Percentiles rank a stretch among this genome's conserved stretches.
Evolutionary conservation across 495 filamentous ascomycete species (phyloP).

Genomic region (Xylaria palmicola): DNA sequence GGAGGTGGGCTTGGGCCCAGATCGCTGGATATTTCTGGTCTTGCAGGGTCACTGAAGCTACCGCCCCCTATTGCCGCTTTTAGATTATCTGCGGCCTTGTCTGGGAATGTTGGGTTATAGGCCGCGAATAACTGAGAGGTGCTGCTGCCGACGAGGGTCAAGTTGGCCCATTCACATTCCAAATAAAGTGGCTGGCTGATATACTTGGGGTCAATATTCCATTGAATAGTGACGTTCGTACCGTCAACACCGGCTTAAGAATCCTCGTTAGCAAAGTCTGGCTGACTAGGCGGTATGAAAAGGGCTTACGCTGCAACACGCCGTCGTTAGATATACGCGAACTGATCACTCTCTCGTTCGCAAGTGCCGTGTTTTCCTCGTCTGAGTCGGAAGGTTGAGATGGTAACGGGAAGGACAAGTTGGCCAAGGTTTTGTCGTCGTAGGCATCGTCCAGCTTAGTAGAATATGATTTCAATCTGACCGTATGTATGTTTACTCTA

Average conservation of each 20-base stretch:
- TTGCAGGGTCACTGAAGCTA: background rate
- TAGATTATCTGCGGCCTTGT: background rate
- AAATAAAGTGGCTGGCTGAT: background rate
- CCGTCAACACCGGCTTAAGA: background rate
- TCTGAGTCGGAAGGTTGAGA: background rate
- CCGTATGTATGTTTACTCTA: background rate
- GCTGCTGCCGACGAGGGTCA: background rate
- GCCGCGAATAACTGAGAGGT: background rate
- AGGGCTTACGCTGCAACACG: background rate
- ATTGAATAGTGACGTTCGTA: background rate
- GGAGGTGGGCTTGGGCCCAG: background rate
- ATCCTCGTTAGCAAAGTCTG: background rate
- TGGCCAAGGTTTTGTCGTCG: background rate
- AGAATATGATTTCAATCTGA: background rate
- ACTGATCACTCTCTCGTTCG: background rate
- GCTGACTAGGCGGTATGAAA: background rate
- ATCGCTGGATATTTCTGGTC: background rate
- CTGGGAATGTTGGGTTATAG: background rate
- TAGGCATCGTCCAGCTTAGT: background rate
- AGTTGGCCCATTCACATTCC: constrained; percentile 3
- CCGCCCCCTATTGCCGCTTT: background rate
- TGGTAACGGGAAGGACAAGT: background rate
- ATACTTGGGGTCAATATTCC: background rate
- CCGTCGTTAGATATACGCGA: background rate
- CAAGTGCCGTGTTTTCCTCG: background rate